Percentiles rank a stretch among this genome's conserved stretches.
phyloP scores from a whole-genome alignment of 2,329 filamentous ascomycete species.

The Cladosporium colombiae region DNA sequence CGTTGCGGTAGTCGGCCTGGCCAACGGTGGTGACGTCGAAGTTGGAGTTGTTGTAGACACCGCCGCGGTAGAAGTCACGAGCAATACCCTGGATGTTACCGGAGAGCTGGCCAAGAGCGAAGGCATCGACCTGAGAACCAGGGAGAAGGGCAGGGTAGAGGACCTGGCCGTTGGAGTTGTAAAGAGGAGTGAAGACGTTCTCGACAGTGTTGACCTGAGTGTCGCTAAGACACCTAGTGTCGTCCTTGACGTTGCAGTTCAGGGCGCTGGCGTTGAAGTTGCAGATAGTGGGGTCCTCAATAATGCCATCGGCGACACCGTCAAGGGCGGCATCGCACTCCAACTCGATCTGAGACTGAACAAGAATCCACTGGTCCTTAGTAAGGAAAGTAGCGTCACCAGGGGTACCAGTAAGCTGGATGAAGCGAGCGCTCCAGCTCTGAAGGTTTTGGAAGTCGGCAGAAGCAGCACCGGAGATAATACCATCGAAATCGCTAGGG shows the following conservation, averaged over 20 bases:
- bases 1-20: conserved; percentile 44
- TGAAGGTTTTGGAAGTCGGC: conserved; percentile 47
- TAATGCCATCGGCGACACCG: conserved; percentile 50
- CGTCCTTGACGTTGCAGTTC: conserved; percentile 41
- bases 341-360: conserved; percentile 47
- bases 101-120: conserved; percentile 41
- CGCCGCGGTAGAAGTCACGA: conserved; percentile 53
- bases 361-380: conserved; percentile 43
- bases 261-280: conserved; percentile 38
- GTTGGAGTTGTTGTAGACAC: conserved; percentile 47
- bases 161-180: conserved; percentile 46
- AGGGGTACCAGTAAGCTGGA: conserved; percentile 43
- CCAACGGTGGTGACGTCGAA: conserved; percentile 46
- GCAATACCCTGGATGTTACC: conserved; percentile 48
- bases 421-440: conserved; percentile 49
- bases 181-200: conserved; percentile 46
- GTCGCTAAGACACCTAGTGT: conserved; percentile 46
- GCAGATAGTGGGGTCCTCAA: conserved; percentile 50
- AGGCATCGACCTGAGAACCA: conserved; percentile 46
- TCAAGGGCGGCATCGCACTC: conserved; percentile 55
- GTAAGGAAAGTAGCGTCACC: conserved; percentile 45
- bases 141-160: conserved; percentile 55
- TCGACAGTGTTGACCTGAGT: conserved; percentile 48
- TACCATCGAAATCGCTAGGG: conserved; percentile 52
- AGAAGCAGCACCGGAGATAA: conserved; percentile 48